These are phyloP conservation scores for Xylaria arbuscula DNA, from an alignment of 2,329 filamentous ascomycete species.

Conservation along the genomic window DNA sequence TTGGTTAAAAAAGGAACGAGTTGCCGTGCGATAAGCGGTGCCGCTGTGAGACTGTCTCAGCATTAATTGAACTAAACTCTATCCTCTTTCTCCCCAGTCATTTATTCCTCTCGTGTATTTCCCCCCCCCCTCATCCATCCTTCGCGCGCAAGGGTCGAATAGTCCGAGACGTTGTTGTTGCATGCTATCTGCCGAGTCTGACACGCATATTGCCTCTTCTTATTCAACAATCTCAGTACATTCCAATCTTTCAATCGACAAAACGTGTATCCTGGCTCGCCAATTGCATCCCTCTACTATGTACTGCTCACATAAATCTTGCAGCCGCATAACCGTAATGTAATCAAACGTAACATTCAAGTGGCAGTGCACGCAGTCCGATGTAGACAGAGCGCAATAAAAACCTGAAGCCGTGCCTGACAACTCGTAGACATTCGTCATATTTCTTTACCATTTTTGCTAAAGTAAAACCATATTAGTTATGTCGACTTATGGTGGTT, in stretches of 20 bases:
- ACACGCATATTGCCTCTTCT: conserved; percentile 22
- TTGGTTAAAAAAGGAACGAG: not conserved
- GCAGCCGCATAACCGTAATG: not conserved
- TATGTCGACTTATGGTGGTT: not conserved
- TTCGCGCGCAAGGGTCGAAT: not conserved
- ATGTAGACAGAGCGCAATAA: too few relatives aligned
- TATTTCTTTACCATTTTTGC: not conserved
- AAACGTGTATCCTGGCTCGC: conserved; percentile 5
- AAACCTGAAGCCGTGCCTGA: too few relatives aligned
- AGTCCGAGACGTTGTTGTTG: not conserved
- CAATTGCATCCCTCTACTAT: not conserved
- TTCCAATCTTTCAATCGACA: not conserved
- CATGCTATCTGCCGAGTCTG: conserved; percentile 23
- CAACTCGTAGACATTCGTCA: too few relatives aligned
- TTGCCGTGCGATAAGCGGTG: not conserved
- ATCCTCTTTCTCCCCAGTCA: not conserved
- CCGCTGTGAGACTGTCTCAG: conserved; percentile 27
- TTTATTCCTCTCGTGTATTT: too few relatives aligned
- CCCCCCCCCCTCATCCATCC: not conserved
- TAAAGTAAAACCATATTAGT: not conserved
- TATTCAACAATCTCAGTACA: not conserved
- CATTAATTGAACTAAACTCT: conserved; percentile 21
- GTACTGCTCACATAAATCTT: not conserved
- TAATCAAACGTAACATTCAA: not conserved
- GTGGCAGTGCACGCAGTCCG: not conserved